Conservation (phyloP, 805 yeast species). For the Sungouiozyma intestinalis region DNA sequence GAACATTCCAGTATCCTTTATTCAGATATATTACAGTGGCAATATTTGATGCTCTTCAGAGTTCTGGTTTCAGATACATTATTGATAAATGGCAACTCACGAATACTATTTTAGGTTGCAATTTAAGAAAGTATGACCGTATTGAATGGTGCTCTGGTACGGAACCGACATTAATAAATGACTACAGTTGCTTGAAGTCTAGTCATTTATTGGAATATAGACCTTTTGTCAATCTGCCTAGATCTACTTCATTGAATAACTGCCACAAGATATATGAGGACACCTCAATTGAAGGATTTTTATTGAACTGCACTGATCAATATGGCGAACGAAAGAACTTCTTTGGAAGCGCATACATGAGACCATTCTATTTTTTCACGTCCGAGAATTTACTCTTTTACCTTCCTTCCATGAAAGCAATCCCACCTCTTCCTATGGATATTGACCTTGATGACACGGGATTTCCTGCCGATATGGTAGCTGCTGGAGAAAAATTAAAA, state of each 20-base stretch:
- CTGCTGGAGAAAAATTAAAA: slow-evolving; percentile 12
- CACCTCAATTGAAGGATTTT: slow-evolving; percentile 69
- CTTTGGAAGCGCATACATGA: slow-evolving; percentile 36
- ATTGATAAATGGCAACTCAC: slow-evolving; percentile 18
- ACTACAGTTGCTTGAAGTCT: slow-evolving; percentile 34
- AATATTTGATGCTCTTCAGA: slow-evolving; percentile 28
- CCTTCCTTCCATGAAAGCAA: slow-evolving; percentile 41
- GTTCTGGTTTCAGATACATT: slow-evolving; percentile 18
- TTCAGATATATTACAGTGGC: slow-evolving; percentile 15
- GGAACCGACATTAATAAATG: slow-evolving; percentile 32
- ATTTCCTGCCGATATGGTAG: slow-evolving; percentile 19
- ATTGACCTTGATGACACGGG: slow-evolving; percentile 17
- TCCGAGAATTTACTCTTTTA: slow-evolving; percentile 52
- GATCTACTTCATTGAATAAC: slow-evolving; percentile 14
- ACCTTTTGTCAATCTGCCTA: slow-evolving; percentile 33
- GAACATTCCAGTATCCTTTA: slow-evolving; percentile 16
- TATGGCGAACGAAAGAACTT: slow-evolving; percentile 32
- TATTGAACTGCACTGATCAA: slow-evolving; percentile 45
- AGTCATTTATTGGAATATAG: slow-evolving; percentile 56
- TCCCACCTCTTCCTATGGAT: slow-evolving; percentile 48
- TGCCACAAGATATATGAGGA: slow-evolving; percentile 43
- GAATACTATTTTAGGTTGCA: slow-evolving; percentile 37
- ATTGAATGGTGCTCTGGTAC: slow-evolving; percentile 57
- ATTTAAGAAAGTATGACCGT: slow-evolving; percentile 61
- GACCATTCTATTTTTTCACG: slow-evolving; percentile 54